These are phyloP conservation scores for Lyophyllum shimeji DNA, from an alignment of 768 basidiomycete species.

Conservation along the genomic window DNA sequence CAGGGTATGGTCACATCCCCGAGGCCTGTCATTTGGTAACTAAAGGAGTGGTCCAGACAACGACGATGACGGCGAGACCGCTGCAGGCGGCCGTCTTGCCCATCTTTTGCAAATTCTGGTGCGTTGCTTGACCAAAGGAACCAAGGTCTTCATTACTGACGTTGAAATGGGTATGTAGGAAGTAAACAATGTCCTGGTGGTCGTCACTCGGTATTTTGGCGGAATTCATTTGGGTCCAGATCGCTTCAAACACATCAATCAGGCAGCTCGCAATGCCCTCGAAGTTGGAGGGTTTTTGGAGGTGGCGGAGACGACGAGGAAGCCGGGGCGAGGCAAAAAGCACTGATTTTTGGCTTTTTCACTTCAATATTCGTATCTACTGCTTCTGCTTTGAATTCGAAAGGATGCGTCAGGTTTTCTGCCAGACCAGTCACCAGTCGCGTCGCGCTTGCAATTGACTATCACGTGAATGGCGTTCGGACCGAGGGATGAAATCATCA, in stretches of 20 bases:
- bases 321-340: conserved; percentile 22
- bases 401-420: too few species aligned
- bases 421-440: too few species aligned
- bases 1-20: conserved; percentile 51
- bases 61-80: conserved; percentile 93
- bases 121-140: conserved; percentile 17
- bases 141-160: neutral
- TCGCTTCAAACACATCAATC: conserved; percentile 91
- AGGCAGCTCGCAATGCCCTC: conserved; percentile 89
- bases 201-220: conserved; percentile 94
- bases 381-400: conserved; percentile 5
- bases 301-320: conserved; percentile 34
- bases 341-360: conserved; percentile 11
- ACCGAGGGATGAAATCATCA: neutral
- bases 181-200: conserved; percentile 78
- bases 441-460: neutral
- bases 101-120: conserved; percentile 90
- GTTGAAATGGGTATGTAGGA: conserved; percentile 45
- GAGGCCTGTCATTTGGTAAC: neutral
- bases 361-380: neutral
- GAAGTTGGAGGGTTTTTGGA: conserved; percentile 88
- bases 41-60: conserved; percentile 58
- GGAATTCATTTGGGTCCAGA: conserved; percentile 90
- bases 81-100: conserved; percentile 86
- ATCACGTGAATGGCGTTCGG: too few species aligned